Percentiles rank a stretch among this genome's conserved stretches.
phyloP scores from a whole-genome alignment of 2,329 filamentous ascomycete genomes.

The Botrytis deweyae region DNA sequence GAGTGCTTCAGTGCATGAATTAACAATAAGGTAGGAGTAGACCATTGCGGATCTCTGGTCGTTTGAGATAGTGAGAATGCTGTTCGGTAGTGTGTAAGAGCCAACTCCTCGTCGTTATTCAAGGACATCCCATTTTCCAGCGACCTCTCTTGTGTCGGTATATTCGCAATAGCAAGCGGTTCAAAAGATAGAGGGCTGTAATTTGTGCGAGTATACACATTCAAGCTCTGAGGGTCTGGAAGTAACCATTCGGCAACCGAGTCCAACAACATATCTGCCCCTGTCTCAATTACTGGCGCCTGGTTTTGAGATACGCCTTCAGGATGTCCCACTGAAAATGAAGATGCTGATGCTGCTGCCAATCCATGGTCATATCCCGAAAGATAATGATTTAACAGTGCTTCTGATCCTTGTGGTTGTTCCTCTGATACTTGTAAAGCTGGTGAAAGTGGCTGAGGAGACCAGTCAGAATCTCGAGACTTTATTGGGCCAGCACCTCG shows the following conservation, averaged over 20 bases:
- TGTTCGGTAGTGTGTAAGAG: slow-evolving; percentile 19
- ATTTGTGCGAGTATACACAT: background rate
- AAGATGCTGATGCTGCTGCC: background rate
- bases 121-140: background rate
- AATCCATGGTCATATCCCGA: background rate
- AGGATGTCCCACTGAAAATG: background rate
- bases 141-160: background rate
- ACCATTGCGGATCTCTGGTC: slow-evolving; percentile 23
- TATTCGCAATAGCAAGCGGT: background rate
- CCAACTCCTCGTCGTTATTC: slow-evolving; percentile 15
- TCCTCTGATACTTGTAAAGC: background rate
- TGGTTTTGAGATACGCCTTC: background rate
- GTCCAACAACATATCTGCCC: background rate
- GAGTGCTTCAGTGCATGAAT: slow-evolving; percentile 42
- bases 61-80: slow-evolving; percentile 23
- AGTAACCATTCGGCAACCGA: background rate
- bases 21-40: slow-evolving; percentile 40
- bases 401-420: background rate
- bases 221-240: background rate
- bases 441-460: slow-evolving; percentile 30
- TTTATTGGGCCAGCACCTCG: slow-evolving; percentile 32
- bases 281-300: background rate
- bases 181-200: background rate
- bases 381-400: background rate
- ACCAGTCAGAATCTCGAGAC: slow-evolving; percentile 36